Evolutionary conservation across 23 red algal species (phyloP).

Genomic region (Rhodosorus marinus): DNA sequence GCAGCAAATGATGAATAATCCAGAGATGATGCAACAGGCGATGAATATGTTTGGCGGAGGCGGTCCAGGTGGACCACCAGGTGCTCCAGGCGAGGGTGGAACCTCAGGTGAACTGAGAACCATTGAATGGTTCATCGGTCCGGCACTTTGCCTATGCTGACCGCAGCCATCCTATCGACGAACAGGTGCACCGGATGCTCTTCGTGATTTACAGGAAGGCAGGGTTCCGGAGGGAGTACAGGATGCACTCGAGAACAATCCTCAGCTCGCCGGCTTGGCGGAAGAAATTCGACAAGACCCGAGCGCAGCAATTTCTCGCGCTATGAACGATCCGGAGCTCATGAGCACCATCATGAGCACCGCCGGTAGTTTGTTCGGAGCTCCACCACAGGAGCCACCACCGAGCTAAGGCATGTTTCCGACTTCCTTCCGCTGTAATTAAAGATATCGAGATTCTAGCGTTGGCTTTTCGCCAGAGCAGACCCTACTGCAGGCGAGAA

Average conservation of each 20-base stretch:
- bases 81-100: neutral
- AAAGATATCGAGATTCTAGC: too few relatives aligned
- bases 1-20: slow-evolving; percentile 1
- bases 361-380: too few relatives aligned
- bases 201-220: neutral
- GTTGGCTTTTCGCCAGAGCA: too few relatives aligned
- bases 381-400: too few relatives aligned
- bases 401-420: too few relatives aligned
- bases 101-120: neutral
- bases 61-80: neutral
- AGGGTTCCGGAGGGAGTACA: neutral
- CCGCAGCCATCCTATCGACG: neutral
- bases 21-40: neutral
- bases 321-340: neutral
- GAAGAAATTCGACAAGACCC: neutral
- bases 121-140: neutral
- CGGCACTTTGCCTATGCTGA: too few relatives aligned
- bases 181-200: neutral
- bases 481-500: too few relatives aligned
- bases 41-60: neutral
- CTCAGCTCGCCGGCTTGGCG: neutral
- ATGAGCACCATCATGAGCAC: neutral
- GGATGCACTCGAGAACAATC: neutral
- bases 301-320: neutral
- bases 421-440: too few relatives aligned